Evolutionary conservation across 202 grass and related monocot species (phyloP), one percentile per base, ranked within the genome.

Genomic region (Alloteropsis angusta): DNA sequence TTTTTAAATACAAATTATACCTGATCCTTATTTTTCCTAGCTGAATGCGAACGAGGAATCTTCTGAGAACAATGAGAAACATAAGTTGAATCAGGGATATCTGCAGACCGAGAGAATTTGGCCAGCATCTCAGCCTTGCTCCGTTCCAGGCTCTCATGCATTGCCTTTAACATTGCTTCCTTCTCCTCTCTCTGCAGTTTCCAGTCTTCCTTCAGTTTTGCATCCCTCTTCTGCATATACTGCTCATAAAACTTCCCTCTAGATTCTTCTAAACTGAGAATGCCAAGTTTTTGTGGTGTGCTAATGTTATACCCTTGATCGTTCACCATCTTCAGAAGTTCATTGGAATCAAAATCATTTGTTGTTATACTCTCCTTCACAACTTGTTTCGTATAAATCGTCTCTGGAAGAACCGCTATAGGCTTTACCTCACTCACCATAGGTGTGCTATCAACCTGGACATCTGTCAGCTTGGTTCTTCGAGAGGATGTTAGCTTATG

Each of bases 191-290:
- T 78, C 74, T 89, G 89, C 71, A 86, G 57, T 85, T 85, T 84
- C 88, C 96, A 96, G 76, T 89, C 92, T 83, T 88, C 90, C 88
- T 85, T 89, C 61, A 99, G 86, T 74, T 99, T 99, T 69, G 90
- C 88, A 76, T 99, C 84, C 59, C 96, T 89, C 86, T 89, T 99
- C 68, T 91, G 80, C 88, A 81, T 96, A 81, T 99, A 99, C 71
- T 95, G 91, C 21, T 99, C 92, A 86, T 99, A 99, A 38, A 87
- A 99, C 46, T 93, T 99, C 88, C 96, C 96, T 87, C 88, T 89
- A 5, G 80, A 89, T 59, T 99, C 96, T 78, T 99, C 90, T 85
- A 90, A 54, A 81, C 88, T 93, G 43, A 91, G 72, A 63, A 86
- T 87, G 57, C 82, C 89, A 75, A 74, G 71, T 26, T 92, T 88